Evolutionary conservation across 148 eudicot genomes (phyloP), one percentile per base, ranked within the genome.

Genomic region (Fagopyrum esculentum): DNA sequence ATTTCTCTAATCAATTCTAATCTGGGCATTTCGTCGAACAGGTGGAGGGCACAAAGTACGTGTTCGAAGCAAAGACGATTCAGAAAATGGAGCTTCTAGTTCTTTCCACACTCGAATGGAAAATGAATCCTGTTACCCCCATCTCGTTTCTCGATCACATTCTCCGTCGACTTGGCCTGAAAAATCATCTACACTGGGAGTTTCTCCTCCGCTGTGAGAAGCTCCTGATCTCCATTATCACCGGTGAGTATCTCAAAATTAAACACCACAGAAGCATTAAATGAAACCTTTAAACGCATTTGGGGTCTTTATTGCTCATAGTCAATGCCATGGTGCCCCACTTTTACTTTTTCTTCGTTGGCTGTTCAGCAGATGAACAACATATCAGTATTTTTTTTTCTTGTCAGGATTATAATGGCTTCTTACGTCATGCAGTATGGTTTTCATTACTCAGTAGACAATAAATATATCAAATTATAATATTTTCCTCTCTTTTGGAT

Each of bases 181-280:
- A 84, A 72, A 54, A 52, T 11, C 30, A 71, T 15, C 78, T 86
- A 51, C 81, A 78, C 48, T 81, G 64, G 74, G 89, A 87, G 61
- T 81, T 88, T 78, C 78, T 84, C 72, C 75, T 76, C 75, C 81
- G 87, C 75, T 88, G 85, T 69, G 87, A 90, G 64, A 55, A 77
- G 64, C 76, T 88, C 54, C 81, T 87, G 63, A 75, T 90, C 44
- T 82, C 84, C 70, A 13, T 84, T 52, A 40, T 90, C 73, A 73
- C 85, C 74, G 96, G 96, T 90, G 75, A 76, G 68, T 56, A 56
- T 22, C 61, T 17, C 12, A 49, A 49, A 49, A 48, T 6, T 6
- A 8, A 48, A 48, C 10, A 0, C 51, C 51, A 48, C 9, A 48
- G 26, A 48, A 48, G 56, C 16, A 57, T 57, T 57, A 1, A 57